These are phyloP conservation scores for Cercophora newfieldiana DNA, from an alignment of 495 filamentous ascomycete genomes.

Conservation along the genomic window DNA sequence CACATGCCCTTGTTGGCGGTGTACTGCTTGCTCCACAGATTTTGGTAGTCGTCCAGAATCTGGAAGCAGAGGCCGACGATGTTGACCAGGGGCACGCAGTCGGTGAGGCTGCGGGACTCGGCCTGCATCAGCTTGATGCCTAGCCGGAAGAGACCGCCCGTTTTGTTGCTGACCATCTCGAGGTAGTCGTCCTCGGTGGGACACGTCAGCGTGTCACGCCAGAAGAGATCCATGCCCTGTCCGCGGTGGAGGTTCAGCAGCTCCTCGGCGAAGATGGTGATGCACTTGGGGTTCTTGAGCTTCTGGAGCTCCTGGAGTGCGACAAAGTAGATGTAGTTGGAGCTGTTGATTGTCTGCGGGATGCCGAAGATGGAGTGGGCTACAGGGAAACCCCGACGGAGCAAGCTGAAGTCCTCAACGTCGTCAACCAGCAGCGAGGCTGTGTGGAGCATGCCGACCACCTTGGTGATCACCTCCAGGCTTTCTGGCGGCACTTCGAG, in stretches of 20 bases:
- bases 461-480: slow-evolving; percentile 79
- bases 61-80: slow-evolving; percentile 92
- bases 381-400: slow-evolving; percentile 87
- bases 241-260: slow-evolving; percentile 91
- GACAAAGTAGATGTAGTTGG: slow-evolving; percentile 95
- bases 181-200: slow-evolving; percentile 96
- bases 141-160: slow-evolving; percentile 90
- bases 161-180: slow-evolving; percentile 99
- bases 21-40: slow-evolving; percentile 73
- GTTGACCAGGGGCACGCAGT: slow-evolving; percentile 85
- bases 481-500: slow-evolving; percentile 77
- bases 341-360: slow-evolving; percentile 94
- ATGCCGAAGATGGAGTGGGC: slow-evolving; percentile 94
- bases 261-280: slow-evolving; percentile 84
- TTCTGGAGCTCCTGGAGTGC: slow-evolving; percentile 80
- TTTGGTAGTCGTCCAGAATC: slow-evolving; percentile 95
- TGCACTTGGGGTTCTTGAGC: slow-evolving; percentile 67
- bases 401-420: slow-evolving; percentile 79
- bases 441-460: slow-evolving; percentile 92
- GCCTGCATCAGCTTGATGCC: slow-evolving; percentile 97
- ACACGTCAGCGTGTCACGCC: slow-evolving; percentile 91
- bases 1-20: slow-evolving; percentile 89
- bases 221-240: slow-evolving; percentile 97
- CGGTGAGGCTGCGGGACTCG: slow-evolving; percentile 63
- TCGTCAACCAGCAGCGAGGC: slow-evolving; percentile 92